These are phyloP conservation scores for Cystobasidium pallidum DNA, from an alignment of 1,284 basidiomycete species.

Conservation along the genomic window DNA sequence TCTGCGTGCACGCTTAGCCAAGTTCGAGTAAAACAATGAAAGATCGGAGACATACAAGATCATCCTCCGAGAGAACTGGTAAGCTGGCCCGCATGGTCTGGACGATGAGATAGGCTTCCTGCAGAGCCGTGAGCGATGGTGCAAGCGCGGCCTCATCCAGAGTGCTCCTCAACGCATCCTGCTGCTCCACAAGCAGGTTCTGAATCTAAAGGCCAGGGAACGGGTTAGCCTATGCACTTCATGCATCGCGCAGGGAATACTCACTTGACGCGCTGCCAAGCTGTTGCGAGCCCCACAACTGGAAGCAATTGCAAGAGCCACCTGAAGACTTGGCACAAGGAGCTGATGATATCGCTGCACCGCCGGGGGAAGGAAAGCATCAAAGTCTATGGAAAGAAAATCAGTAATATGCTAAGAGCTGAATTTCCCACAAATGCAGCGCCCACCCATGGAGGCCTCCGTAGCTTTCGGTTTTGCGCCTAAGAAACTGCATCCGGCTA, in stretches of 20 bases:
- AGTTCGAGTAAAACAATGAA: background rate
- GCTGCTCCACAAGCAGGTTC: constrained; percentile 74
- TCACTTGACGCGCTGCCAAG: constrained; percentile 69
- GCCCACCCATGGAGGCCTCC: constrained; percentile 75
- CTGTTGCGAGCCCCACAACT: constrained; percentile 56
- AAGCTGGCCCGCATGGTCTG: constrained; percentile 69
- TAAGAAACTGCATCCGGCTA: constrained; percentile 84
- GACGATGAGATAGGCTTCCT: constrained; percentile 76
- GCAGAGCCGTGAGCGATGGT: constrained; percentile 68
- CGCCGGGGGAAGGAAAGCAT: constrained; percentile 83
- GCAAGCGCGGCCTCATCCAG: constrained; percentile 71
- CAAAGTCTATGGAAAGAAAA: constrained; percentile 64
- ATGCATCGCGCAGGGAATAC: constrained; percentile 41
- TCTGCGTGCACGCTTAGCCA: constrained; percentile 57
- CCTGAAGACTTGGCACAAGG: constrained; percentile 79
- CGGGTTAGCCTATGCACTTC: background rate
- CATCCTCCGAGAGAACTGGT: constrained; percentile 70
- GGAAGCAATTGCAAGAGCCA: constrained; percentile 71
- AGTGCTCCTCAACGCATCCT: constrained; percentile 75
- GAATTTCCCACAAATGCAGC: no score
- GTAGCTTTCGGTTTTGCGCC: constrained; percentile 78
- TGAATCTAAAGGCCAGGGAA: constrained; percentile 63
- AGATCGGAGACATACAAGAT: constrained; percentile 65
- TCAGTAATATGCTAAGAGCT: background rate
- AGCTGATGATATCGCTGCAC: constrained; percentile 86